phyloP scores from a whole-genome alignment of 2,329 filamentous ascomycete species.

The Beauveria sp. region DNA sequence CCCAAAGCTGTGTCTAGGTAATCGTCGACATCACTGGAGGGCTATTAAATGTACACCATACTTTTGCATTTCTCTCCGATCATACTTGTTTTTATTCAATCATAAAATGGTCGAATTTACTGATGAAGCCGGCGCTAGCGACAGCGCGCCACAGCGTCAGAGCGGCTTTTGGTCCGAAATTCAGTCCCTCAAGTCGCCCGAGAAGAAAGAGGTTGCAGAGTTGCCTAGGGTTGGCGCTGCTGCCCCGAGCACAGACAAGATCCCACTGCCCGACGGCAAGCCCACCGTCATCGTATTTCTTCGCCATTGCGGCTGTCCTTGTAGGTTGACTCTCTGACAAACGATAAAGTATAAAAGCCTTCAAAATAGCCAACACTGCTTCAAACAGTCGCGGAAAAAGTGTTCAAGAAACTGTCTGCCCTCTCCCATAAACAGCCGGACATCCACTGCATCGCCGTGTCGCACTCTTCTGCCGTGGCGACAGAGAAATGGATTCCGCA shows the following conservation, averaged over 20 bases:
- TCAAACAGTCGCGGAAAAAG: slow-evolving; percentile 58
- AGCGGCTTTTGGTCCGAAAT: slow-evolving; percentile 29
- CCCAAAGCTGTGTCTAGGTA: neutral
- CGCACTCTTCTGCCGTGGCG: slow-evolving; percentile 45
- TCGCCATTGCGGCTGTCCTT: slow-evolving; percentile 67
- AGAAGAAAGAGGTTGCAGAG: slow-evolving; percentile 34
- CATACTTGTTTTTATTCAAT: neutral
- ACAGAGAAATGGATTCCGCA: slow-evolving; percentile 51
- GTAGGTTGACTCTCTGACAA: slow-evolving; percentile 33
- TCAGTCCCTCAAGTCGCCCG: slow-evolving; percentile 33
- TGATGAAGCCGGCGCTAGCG: neutral
- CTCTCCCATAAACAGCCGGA: slow-evolving; percentile 41
- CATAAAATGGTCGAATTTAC: neutral
- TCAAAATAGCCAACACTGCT: neutral
- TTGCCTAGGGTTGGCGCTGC: slow-evolving; percentile 44
- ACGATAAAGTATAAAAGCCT: no score
- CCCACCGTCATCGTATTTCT: slow-evolving; percentile 60
- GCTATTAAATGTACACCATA: neutral
- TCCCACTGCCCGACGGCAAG: slow-evolving; percentile 46
- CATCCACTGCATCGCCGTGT: slow-evolving; percentile 53
- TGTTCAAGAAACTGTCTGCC: slow-evolving; percentile 46
- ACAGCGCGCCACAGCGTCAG: slow-evolving; percentile 4
- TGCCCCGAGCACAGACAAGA: slow-evolving; percentile 46
- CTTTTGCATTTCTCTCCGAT: neutral
- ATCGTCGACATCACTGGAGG: neutral